These are phyloP conservation scores for Suillus plorans DNA, from an alignment of 768 basidiomycete species.

Conservation along the genomic window DNA sequence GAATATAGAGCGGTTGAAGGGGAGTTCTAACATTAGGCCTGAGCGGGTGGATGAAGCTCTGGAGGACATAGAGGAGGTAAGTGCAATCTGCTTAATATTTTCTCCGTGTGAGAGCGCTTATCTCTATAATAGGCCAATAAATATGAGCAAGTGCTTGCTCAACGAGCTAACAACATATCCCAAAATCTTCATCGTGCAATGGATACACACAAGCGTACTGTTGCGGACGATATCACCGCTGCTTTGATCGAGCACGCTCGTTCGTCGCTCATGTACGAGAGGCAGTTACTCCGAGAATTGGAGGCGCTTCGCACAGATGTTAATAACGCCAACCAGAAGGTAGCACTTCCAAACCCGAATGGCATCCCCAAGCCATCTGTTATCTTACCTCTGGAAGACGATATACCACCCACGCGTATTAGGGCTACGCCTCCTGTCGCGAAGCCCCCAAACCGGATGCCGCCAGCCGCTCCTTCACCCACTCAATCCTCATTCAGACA, in stretches of 20 bases:
- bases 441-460: slow-evolving; percentile 21
- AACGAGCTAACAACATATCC: slow-evolving; percentile 90
- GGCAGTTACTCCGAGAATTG: slow-evolving; percentile 82
- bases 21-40: slow-evolving; percentile 80
- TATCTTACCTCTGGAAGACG: slow-evolving; percentile 66
- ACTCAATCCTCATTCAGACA: slow-evolving; percentile 27
- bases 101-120: slow-evolving; percentile 1
- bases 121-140: slow-evolving; percentile 69
- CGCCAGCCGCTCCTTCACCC: slow-evolving; percentile 15
- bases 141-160: slow-evolving; percentile 81
- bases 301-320: slow-evolving; percentile 83
- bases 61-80: slow-evolving; percentile 90
- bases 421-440: slow-evolving; percentile 18
- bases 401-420: slow-evolving; percentile 32
- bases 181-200: slow-evolving; percentile 89
- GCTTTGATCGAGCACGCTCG: slow-evolving; percentile 93
- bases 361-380: slow-evolving; percentile 60
- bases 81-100: slow-evolving; percentile 12
- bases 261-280: slow-evolving; percentile 88
- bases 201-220: slow-evolving; percentile 77
- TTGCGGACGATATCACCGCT: slow-evolving; percentile 88
- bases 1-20: slow-evolving; percentile 86
- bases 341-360: slow-evolving; percentile 43
- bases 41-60: slow-evolving; percentile 88
- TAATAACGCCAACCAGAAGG: slow-evolving; percentile 62